These are phyloP conservation scores for Kodamaea sp. DNA, from an alignment of 1,139 yeast species.

Conservation along the genomic window DNA sequence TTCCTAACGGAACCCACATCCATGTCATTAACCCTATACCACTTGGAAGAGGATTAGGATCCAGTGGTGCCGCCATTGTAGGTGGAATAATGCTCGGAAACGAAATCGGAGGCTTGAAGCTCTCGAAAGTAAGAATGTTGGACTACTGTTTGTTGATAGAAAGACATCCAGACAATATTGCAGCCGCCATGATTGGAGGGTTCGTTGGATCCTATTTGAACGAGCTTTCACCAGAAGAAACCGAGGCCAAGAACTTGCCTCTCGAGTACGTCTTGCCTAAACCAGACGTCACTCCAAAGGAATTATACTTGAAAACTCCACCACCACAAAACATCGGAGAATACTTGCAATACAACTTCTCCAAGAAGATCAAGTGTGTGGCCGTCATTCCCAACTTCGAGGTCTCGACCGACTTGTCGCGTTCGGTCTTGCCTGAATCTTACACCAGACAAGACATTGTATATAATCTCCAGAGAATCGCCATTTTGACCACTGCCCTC, in stretches of 20 bases:
- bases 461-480: slow-evolving; percentile 68
- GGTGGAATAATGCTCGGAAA: slow-evolving; percentile 95
- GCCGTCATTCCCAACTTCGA: slow-evolving; percentile 94
- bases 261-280: slow-evolving; percentile 81
- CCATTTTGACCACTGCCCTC: slow-evolving; percentile 59
- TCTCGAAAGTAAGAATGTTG: slow-evolving; percentile 77
- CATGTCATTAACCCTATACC: slow-evolving; percentile 91
- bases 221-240: slow-evolving; percentile 71
- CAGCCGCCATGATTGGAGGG: slow-evolving; percentile 99
- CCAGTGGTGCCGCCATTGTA: slow-evolving; percentile 98
- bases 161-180: slow-evolving; percentile 96
- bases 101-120: slow-evolving; percentile 71
- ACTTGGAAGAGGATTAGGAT: slow-evolving; percentile 93
- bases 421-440: slow-evolving; percentile 81
- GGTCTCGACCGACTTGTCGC: slow-evolving; percentile 86
- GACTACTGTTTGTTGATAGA: slow-evolving; percentile 97
- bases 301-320: slow-evolving; percentile 27
- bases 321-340: slow-evolving; percentile 92
- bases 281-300: slow-evolving; percentile 64
- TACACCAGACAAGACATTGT: slow-evolving; percentile 84
- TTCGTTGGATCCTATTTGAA: slow-evolving; percentile 93
- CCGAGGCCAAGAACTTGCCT: slow-evolving; percentile 76
- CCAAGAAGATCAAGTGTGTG: slow-evolving; percentile 76
- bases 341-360: slow-evolving; percentile 85
- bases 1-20: slow-evolving; percentile 83